A percentile compares a stretch with the other conserved stretches of the same genome.
These are phyloP conservation scores for Diaporthe capsici DNA, from an alignment of 2,329 filamentous ascomycete genomes.

Conservation along the genomic window DNA sequence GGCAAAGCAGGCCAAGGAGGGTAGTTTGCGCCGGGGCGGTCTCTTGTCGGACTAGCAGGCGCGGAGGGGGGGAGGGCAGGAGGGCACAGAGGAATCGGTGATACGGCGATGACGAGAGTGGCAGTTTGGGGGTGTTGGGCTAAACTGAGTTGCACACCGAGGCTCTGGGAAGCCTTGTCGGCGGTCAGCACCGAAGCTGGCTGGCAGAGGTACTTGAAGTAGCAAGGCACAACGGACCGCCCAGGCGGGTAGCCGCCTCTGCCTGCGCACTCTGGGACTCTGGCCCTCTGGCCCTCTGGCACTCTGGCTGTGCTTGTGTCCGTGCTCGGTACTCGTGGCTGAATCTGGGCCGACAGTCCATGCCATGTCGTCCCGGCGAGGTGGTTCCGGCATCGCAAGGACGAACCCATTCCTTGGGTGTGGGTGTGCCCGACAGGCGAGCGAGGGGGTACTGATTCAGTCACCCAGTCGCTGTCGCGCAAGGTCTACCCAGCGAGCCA, in stretches of 20 bases:
- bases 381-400: constrained; percentile 32
- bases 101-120: constrained; percentile 29
- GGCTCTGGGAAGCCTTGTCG: constrained; percentile 28
- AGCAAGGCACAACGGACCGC: not conserved
- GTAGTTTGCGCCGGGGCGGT: not conserved
- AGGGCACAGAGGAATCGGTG: constrained; percentile 11
- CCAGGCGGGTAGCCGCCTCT: constrained; percentile 26
- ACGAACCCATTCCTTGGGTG: constrained; percentile 24
- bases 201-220: not conserved
- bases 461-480: constrained; percentile 11
- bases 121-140: constrained; percentile 15
- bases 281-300: not conserved
- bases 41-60: constrained; percentile 10
- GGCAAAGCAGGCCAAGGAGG: constrained; percentile 9
- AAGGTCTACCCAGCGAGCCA: constrained; percentile 31
- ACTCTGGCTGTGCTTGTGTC: not conserved
- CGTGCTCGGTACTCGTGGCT: constrained; percentile 4
- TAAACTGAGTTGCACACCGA: constrained; percentile 30
- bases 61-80: not conserved
- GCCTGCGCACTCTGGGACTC: not conserved
- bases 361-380: constrained; percentile 5
- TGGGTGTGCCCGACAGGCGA: constrained; percentile 16
- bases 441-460: constrained; percentile 22
- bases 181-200: constrained; percentile 20
- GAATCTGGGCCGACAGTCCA: not conserved